Evolutionary conservation across 1,284 basidiomycete genomes (phyloP).

Genomic region (Phellopilus nigrolimitatus): DNA sequence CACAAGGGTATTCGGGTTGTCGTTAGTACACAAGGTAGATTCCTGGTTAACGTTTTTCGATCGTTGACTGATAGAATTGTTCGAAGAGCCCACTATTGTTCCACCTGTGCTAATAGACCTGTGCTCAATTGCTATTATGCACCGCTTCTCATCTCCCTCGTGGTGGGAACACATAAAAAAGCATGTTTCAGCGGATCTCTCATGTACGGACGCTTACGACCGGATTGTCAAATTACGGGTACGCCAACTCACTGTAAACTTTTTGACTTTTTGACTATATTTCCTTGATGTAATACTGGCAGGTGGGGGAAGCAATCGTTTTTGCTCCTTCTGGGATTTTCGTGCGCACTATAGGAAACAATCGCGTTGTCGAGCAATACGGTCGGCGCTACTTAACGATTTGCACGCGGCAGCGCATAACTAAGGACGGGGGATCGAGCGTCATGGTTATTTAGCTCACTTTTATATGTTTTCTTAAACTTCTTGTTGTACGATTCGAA

Average conservation of each 20-base stretch:
- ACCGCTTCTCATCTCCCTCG: constrained; percentile 67
- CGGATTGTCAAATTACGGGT: constrained; percentile 62
- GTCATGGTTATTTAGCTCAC: constrained; percentile 1
- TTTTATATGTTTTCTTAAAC: too few species aligned
- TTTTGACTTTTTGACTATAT: not conserved
- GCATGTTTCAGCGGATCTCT: constrained; percentile 61
- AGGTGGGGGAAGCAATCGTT: constrained; percentile 14
- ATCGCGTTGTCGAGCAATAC: not conserved
- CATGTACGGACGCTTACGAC: constrained; percentile 55
- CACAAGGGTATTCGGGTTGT: constrained; percentile 69
- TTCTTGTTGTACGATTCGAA: too few species aligned
- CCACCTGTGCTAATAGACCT: constrained; percentile 65
- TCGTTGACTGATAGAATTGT: not conserved
- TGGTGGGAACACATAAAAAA: constrained; percentile 68
- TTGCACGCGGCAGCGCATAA: constrained; percentile 2
- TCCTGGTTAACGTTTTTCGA: constrained; percentile 3
- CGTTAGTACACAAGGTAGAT: constrained; percentile 64
- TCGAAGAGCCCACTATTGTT: constrained; percentile 65
- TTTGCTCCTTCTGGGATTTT: constrained; percentile 12
- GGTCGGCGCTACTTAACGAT: constrained; percentile 9
- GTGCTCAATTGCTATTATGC: constrained; percentile 58
- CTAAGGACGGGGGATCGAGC: constrained; percentile 10
- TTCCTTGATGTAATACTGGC: not conserved
- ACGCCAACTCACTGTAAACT: constrained; percentile 14
- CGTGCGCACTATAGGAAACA: not conserved